Evolutionary conservation across 371 early-diverging fungal species (phyloP).

Genomic region (Circinella minor): DNA sequence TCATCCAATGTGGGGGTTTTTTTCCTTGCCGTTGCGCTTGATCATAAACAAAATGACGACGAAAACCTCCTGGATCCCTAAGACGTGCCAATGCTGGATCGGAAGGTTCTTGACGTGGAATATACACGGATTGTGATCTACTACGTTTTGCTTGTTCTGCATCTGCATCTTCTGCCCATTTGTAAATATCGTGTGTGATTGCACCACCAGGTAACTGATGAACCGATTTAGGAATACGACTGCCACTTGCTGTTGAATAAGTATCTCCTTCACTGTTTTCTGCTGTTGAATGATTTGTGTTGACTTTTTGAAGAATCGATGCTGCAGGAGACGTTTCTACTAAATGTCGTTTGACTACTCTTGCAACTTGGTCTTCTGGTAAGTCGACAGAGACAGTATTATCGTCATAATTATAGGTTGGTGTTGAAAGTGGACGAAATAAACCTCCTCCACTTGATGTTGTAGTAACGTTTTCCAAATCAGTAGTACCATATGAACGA

Average conservation of each 20-base stretch:
- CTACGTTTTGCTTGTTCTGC: slow-evolving; percentile 41
- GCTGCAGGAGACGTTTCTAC: slow-evolving; percentile 50
- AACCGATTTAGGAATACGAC: slow-evolving; percentile 22
- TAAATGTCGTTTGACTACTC: slow-evolving; percentile 71
- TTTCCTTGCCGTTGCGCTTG: slow-evolving; percentile 75
- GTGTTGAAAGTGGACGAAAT: slow-evolving; percentile 40
- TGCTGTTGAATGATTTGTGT: slow-evolving; percentile 11
- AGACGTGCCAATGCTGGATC: slow-evolving; percentile 50
- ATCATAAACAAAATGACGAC: slow-evolving; percentile 83
- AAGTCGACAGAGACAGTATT: slow-evolving; percentile 54
- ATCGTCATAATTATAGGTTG: slow-evolving; percentile 43
- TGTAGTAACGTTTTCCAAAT: slow-evolving; percentile 37
- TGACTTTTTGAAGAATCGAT: slow-evolving; percentile 30
- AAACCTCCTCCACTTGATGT: slow-evolving; percentile 27
- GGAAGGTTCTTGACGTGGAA: slow-evolving; percentile 35
- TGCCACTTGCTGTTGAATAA: slow-evolving; percentile 20
- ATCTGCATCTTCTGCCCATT: slow-evolving; percentile 53
- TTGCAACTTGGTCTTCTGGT: slow-evolving; percentile 69
- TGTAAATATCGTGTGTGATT: slow-evolving; percentile 66
- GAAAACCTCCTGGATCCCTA: slow-evolving; percentile 87
- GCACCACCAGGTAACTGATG: slow-evolving; percentile 58
- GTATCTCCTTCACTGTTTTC: background rate
- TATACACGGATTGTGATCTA: slow-evolving; percentile 45
- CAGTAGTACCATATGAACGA: slow-evolving; percentile 38
- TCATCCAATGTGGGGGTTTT: slow-evolving; percentile 72